Evolutionary conservation across 768 basidiomycete species (phyloP), one percentile per base, ranked within the genome.

Genomic region (Podaxis sp.): DNA sequence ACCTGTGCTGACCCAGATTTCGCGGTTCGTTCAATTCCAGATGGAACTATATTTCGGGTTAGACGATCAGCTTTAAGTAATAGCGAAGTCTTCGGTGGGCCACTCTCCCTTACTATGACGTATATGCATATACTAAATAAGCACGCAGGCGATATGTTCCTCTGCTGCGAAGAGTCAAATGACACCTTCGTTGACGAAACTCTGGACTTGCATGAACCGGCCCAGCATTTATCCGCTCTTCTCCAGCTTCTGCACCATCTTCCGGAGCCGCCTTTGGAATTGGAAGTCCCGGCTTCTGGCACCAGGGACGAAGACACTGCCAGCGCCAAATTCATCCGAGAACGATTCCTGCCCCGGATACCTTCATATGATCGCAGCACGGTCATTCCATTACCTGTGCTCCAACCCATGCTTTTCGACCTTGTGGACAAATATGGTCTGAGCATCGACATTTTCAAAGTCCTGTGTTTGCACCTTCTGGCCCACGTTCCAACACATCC

Each of bases 381-480:
- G 11, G 74, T 85, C 41, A 86, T 91, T 49, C 90, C 90, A 1
- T 77, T 87, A 10, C 89, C 89, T 22, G 72, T 91, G 17, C 81
- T 91, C 41, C 78, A 73, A 13, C 73, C 84, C 13, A 66, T 80
- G 52, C 75, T 91, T 65, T 80, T 87, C 69, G 73, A 69, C 50
- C 76, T 90, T 46, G 83, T 79, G 37, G 90, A 90, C 73, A 91
- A 91, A 70, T 91, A 91, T 67, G 77, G 76, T 3, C 75, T 91
- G 22, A 76, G 80, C 33, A 78, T 79, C 8, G 65, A 77, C 4
- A 77, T 86, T 52, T 68, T 78, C 58, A 69, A 72, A 2, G 71
- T 74, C 17, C 68, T 91, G 51, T 75, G 78, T 62, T 72, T 74
- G 26, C 89, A 90, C 72, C 73, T 91, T 2, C 65, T 78, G 20